These are phyloP conservation scores for Psidium friedrichsthalianum DNA, from an alignment of 345 rosid genomes.

Conservation along the genomic window DNA sequence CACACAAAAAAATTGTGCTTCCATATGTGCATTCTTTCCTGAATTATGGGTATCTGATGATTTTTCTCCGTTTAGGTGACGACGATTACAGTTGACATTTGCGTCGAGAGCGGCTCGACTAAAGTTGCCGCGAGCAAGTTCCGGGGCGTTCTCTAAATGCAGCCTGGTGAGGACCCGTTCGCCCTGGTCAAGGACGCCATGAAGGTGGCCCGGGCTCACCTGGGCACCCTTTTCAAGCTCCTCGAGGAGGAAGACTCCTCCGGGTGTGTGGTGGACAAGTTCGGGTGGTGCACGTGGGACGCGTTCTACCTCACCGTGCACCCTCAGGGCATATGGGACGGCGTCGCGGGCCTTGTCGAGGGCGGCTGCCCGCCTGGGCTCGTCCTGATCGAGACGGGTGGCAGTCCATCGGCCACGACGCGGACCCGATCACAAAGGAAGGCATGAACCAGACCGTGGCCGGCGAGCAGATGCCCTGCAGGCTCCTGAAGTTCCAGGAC, in stretches of 20 bases:
- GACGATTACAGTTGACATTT: conserved; percentile 14
- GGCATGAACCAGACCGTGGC: conserved; percentile 65
- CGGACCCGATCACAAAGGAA: conserved; percentile 60
- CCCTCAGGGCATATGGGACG: conserved; percentile 27
- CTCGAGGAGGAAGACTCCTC: conserved; percentile 30
- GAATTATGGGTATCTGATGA: not conserved
- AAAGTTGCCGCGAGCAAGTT: conserved; percentile 15
- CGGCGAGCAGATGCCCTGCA: conserved; percentile 97
- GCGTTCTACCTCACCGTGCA: conserved; percentile 34
- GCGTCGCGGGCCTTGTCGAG: conserved; percentile 20
- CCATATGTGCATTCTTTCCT: not conserved
- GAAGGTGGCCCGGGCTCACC: conserved; percentile 15
- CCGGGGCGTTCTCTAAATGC: conserved; percentile 14
- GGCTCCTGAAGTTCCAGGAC: conserved; percentile 70
- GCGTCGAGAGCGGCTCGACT: conserved; percentile 33
- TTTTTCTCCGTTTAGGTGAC: not conserved
- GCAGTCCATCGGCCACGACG: conserved; percentile 45
- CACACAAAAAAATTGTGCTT: not conserved
- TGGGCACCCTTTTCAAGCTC: conserved; percentile 30
- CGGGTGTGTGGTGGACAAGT: conserved; percentile 32
- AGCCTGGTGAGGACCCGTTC: conserved; percentile 25
- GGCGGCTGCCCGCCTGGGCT: conserved; percentile 39
- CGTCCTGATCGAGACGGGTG: conserved; percentile 44
- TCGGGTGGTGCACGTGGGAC: conserved; percentile 58
- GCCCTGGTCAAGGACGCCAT: conserved; percentile 26